Evolutionary conservation across 495 filamentous ascomycete genomes (phyloP).

Genomic region (Mycothermus thermophilus): DNA sequence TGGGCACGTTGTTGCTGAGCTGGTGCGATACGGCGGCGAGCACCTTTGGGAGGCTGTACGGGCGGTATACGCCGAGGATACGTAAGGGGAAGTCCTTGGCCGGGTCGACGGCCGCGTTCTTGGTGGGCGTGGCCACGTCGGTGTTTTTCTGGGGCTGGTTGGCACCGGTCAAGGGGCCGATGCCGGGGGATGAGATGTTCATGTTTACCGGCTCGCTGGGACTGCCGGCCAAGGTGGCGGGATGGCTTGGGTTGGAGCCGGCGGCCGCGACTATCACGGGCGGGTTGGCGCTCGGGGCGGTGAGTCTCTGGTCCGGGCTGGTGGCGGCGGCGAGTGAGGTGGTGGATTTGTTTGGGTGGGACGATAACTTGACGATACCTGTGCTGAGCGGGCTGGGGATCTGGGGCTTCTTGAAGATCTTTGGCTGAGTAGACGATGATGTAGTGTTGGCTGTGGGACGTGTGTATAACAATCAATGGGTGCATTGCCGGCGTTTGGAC

Average conservation of each 20-base stretch:
- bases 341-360: conserved; percentile 79
- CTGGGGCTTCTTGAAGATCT: conserved; percentile 86
- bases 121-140: conserved; percentile 69
- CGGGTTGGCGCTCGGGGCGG: conserved; percentile 58
- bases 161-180: conserved; percentile 52
- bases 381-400: conserved; percentile 80
- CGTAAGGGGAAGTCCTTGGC: conserved; percentile 82
- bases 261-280: conserved; percentile 43
- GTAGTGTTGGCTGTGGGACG: neutral
- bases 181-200: conserved; percentile 56
- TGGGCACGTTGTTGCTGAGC: conserved; percentile 75
- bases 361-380: conserved; percentile 95
- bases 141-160: conserved; percentile 77
- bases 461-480: conserved; percentile 5
- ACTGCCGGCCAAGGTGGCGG: conserved; percentile 42
- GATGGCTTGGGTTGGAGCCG: conserved; percentile 35
- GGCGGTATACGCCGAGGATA: conserved; percentile 73
- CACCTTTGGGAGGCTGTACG: conserved; percentile 79
- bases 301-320: conserved; percentile 78
- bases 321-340: conserved; percentile 82
- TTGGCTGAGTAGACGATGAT: conserved; percentile 41
- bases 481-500: conserved; percentile 11
- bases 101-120: conserved; percentile 68
- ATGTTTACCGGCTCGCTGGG: conserved; percentile 67
- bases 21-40: conserved; percentile 98